phyloP scores from a whole-genome alignment of 2,329 filamentous ascomycete species.

The Alternaria dauci region DNA sequence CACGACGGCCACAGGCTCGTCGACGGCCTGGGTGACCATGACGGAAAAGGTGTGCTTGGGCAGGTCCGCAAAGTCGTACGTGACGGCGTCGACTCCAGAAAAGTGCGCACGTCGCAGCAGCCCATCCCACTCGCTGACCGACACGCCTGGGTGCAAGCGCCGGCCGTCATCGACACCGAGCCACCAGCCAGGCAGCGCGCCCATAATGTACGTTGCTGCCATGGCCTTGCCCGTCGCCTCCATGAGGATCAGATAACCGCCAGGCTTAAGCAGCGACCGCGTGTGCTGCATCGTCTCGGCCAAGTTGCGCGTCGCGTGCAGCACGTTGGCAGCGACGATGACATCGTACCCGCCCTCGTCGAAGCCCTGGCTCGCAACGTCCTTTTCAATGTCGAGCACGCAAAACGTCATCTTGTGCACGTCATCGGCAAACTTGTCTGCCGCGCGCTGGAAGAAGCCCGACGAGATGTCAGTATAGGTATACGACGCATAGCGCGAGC shows the following conservation, averaged over 20 bases:
- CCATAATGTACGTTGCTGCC: constrained; percentile 33
- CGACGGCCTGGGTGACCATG: too few species aligned
- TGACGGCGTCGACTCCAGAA: constrained; percentile 9
- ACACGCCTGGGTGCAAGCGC: not conserved
- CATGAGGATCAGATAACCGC: too few species aligned
- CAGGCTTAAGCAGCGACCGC: too few species aligned
- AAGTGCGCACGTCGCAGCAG: constrained; percentile 2
- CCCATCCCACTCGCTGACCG: constrained; percentile 29
- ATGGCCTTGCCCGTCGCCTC: too few species aligned
- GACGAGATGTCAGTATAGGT: constrained; percentile 27
- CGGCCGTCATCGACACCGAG: constrained; percentile 21
- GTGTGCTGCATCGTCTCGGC: too few species aligned
- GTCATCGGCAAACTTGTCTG: not conserved
- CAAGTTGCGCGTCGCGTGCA: too few species aligned
- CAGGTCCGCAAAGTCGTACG: too few species aligned
- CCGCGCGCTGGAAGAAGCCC: not conserved
- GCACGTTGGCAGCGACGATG: too few species aligned
- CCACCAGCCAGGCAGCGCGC: constrained; percentile 54
- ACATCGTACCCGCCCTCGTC: too few species aligned
- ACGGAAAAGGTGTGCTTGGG: too few species aligned
- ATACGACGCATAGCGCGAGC: constrained; percentile 2
- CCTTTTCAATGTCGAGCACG: constrained; percentile 14
- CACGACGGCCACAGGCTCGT: too few species aligned
- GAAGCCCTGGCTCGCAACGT: constrained; percentile 21
- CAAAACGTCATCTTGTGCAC: constrained; percentile 11